These are phyloP conservation scores for Trichophyton schoenleinii DNA, from an alignment of 2,329 filamentous ascomycete genomes.

Conservation along the genomic window DNA sequence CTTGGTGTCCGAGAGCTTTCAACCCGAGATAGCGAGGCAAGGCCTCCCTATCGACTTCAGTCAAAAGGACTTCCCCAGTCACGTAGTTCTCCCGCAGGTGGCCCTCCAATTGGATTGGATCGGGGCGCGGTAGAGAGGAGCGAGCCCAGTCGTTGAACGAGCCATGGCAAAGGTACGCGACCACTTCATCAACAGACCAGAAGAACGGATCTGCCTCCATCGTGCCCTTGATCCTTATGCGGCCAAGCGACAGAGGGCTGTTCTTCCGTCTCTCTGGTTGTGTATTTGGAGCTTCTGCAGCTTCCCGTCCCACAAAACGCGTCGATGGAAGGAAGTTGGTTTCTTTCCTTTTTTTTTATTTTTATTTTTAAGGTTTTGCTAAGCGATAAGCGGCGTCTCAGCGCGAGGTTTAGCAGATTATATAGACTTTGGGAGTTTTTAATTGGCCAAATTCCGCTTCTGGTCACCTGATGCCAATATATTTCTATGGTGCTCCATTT, in stretches of 20 bases:
- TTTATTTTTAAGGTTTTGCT: no score
- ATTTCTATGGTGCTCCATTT: no score
- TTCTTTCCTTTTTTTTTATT: neutral
- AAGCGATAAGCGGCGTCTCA: neutral
- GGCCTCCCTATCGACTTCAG: slow-evolving; percentile 38
- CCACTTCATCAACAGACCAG: slow-evolving; percentile 59
- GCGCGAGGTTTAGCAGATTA: neutral
- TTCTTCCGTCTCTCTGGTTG: neutral
- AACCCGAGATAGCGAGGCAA: slow-evolving; percentile 47
- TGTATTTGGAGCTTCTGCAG: no score
- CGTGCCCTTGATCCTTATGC: neutral
- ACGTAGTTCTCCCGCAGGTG: slow-evolving; percentile 51
- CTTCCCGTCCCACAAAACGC: neutral
- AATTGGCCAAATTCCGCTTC: neutral
- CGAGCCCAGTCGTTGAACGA: slow-evolving; percentile 33
- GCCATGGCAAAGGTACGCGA: slow-evolving; percentile 50
- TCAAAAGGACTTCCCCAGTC: slow-evolving; percentile 53
- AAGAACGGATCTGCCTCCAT: slow-evolving; percentile 50
- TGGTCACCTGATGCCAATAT: no score
- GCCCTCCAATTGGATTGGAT: slow-evolving; percentile 41
- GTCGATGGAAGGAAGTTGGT: neutral
- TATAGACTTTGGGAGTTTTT: neutral
- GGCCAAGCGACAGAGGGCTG: neutral
- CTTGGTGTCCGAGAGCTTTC: slow-evolving; percentile 45
- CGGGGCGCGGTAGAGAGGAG: slow-evolving; percentile 21